phyloP scores from a whole-genome alignment of 805 yeast genomes.

The Candida qinlingensis region DNA sequence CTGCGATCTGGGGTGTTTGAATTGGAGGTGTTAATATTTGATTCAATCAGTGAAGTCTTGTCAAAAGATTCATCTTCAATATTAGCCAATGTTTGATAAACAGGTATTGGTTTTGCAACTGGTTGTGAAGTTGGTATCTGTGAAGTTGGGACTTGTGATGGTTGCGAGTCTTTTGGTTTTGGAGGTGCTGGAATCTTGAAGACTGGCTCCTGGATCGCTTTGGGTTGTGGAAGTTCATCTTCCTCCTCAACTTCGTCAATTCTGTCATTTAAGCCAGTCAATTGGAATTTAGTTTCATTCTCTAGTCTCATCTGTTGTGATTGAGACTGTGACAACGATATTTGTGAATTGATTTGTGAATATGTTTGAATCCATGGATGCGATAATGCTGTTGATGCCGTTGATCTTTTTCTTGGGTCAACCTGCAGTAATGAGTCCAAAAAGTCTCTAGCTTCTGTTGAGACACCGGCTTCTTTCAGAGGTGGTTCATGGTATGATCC shows the following conservation, averaged over 20 bases:
- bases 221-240: conserved; percentile 4
- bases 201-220: conserved; percentile 9
- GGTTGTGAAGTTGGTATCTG: conserved; percentile 10
- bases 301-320: conserved; percentile 54
- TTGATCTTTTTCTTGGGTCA: conserved; percentile 65
- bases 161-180: conserved; percentile 2
- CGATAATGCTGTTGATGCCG: conserved; percentile 68
- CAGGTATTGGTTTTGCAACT: neutral
- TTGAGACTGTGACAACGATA: conserved; percentile 66
- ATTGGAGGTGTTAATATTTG: neutral
- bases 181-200: conserved; percentile 21
- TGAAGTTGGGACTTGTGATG: neutral
- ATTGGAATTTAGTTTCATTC: conserved; percentile 25
- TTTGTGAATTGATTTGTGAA: conserved; percentile 28
- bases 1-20: conserved; percentile 5
- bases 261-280: conserved; percentile 2
- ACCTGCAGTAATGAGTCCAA: conserved; percentile 66
- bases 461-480: conserved; percentile 57
- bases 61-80: conserved; percentile 18
- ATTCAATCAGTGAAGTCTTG: conserved; percentile 18
- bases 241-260: conserved; percentile 1
- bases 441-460: conserved; percentile 68
- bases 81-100: neutral
- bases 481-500: conserved; percentile 82
- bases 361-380: conserved; percentile 70